Conservation (phyloP, 1,139 yeast species). For the Yamadazyma dushanensis region DNA sequence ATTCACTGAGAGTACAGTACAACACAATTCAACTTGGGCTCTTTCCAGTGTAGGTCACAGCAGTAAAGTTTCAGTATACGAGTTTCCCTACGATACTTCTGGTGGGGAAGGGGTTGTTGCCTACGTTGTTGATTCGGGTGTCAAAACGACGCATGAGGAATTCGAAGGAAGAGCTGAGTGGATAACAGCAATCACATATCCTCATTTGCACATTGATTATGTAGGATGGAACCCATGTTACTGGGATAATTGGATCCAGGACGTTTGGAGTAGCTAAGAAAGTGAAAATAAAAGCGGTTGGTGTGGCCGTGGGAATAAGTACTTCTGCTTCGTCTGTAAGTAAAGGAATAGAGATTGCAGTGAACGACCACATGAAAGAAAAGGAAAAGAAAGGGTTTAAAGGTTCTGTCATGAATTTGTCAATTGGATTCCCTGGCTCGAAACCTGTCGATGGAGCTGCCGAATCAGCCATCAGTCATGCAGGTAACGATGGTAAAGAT, state of each 20-base stretch:
- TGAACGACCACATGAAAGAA: slow-evolving; percentile 53
- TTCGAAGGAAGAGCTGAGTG: slow-evolving; percentile 60
- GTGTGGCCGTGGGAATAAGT: slow-evolving; percentile 65
- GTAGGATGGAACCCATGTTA: slow-evolving; percentile 90
- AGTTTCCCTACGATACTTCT: slow-evolving; percentile 21
- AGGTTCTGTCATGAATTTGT: slow-evolving; percentile 73
- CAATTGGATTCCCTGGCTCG: slow-evolving; percentile 76
- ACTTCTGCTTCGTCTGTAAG: slow-evolving; percentile 70
- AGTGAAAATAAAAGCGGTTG: slow-evolving; percentile 58
- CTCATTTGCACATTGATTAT: slow-evolving; percentile 60
- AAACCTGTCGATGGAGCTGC: slow-evolving; percentile 71
- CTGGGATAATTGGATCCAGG: slow-evolving; percentile 80
- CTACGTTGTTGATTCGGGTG: slow-evolving; percentile 82
- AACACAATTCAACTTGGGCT: no score
- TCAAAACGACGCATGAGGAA: slow-evolving; percentile 57
- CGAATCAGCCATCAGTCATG: slow-evolving; percentile 38
- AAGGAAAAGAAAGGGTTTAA: slow-evolving; percentile 42
- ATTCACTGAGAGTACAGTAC: no score
- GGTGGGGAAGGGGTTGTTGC: slow-evolving; percentile 56
- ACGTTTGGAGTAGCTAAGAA: no score
- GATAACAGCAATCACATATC: slow-evolving; percentile 64
- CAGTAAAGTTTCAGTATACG: no score
- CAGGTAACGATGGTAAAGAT: slow-evolving; percentile 76
- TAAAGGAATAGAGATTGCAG: slow-evolving; percentile 70
- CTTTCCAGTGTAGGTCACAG: no score